Evolutionary conservation across 2,329 filamentous ascomycete species (phyloP).

Genomic region (Epichloe sibirici): DNA sequence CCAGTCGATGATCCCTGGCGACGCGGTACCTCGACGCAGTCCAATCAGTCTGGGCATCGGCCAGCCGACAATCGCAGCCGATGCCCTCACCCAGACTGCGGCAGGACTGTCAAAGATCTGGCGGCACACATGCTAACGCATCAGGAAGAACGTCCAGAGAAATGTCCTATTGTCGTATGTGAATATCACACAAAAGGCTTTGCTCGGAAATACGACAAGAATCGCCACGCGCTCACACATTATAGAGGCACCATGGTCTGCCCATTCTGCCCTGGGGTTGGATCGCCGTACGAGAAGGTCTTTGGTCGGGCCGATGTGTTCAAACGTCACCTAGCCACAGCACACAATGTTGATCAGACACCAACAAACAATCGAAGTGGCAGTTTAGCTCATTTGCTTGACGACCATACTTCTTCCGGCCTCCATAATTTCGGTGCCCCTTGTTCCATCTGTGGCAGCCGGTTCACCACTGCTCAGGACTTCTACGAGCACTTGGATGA

Average conservation of each 20-base stretch:
- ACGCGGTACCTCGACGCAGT: conserved; percentile 14
- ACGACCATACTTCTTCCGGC: background rate
- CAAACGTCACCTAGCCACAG: conserved; percentile 85
- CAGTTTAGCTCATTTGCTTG: conserved; percentile 7
- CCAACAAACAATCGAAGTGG: conserved; percentile 64
- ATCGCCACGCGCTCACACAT: conserved; percentile 87
- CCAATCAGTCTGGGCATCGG: conserved; percentile 17
- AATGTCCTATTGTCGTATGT: conserved; percentile 87
- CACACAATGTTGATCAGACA: conserved; percentile 89
- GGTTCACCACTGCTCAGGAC: conserved; percentile 78
- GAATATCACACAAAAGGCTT: conserved; percentile 93
- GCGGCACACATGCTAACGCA: conserved; percentile 95
- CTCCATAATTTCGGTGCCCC: conserved; percentile 45
- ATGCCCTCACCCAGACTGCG: conserved; percentile 46
- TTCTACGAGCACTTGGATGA: conserved; percentile 91
- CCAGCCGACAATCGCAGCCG: conserved; percentile 30
- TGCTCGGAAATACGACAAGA: conserved; percentile 95
- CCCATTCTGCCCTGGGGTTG: conserved; percentile 83
- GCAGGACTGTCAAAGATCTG: conserved; percentile 49
- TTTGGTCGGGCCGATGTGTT: conserved; percentile 97
- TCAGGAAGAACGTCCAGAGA: conserved; percentile 84
- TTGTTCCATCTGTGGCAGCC: conserved; percentile 77
- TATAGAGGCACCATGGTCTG: conserved; percentile 99
- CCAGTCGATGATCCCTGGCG: conserved; percentile 12
- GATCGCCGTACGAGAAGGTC: conserved; percentile 80